Base-by-base conservation (phyloP, 371 early-diverging fungal species). In the Lichtheimia hyalospora region DNA sequence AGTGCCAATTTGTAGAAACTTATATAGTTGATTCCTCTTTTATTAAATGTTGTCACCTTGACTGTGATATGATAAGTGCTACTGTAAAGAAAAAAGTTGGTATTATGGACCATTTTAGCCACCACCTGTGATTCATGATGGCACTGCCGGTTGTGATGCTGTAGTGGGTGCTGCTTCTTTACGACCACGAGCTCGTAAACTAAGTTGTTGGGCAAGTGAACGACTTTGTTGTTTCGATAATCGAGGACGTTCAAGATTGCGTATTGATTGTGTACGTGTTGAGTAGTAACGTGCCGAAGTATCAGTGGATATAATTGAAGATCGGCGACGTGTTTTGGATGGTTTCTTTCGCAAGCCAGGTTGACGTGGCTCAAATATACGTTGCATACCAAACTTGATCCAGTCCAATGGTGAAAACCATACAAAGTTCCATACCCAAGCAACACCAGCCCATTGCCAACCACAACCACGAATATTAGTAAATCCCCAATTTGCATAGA, bases 341-440 rank as follows among this genome's bases (percentile, higher is more conserved):
- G 46, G 46, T 16, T 6, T 18, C 46, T 46, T 46, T 46, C 46
- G 5, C 21, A 18, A 18, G 10, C 46, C 46, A 5, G 53, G 53
- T 53, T 13, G 34, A 20, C 53, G 21, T 25, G 83, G 84, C 66
- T 83, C 81, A 70, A 81, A 82, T 63, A 71, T 12, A 28, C 60
- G 59, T 57, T 84, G 86, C 78, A 89, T 86, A 63, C 68, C 86
- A 66, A 89, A 89, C 80, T 89, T 89, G 85, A 89, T 74, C 57
- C 85, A 79, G 70, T 89, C 89, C 58, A 89, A 69, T 44, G 89
- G 89, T 42, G 86, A 59, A 68, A 86, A 89, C 89, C 89, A 89
- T 58, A 89, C 67, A 58, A 89, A 84, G 83, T 89, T 87, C 88
- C 88, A 89, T 71, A 89, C 79, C 89, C 89, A 89, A 64, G 81